These are phyloP conservation scores for Puccinia brachypodii DNA, from an alignment of 1,284 basidiomycete species.

Conservation along the genomic window DNA sequence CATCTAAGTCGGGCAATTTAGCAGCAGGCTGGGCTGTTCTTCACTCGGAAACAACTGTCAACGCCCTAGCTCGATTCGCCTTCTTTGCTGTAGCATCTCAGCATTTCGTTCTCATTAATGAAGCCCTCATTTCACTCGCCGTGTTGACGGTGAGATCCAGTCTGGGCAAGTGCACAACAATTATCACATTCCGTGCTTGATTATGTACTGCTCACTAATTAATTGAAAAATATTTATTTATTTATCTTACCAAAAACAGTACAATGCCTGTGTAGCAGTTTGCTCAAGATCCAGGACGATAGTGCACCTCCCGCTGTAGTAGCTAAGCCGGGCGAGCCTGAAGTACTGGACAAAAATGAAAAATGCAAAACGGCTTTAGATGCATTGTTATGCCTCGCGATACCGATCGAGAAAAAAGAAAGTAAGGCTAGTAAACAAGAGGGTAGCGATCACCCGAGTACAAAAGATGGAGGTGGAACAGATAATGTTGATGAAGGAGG, in stretches of 20 bases:
- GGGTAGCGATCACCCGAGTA: neutral
- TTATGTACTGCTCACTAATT: neutral
- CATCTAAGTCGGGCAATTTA: neutral
- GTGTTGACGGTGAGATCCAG: neutral
- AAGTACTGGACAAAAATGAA: neutral
- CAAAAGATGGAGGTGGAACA: neutral
- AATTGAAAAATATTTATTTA: neutral
- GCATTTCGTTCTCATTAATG: constrained; percentile 39
- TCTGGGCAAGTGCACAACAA: constrained; percentile 1
- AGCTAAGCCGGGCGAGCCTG: neutral
- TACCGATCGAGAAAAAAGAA: neutral
- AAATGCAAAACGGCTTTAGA: neutral
- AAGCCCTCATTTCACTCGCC: constrained; percentile 42
- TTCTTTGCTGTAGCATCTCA: neutral
- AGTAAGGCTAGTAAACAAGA: neutral
- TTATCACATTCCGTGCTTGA: neutral
- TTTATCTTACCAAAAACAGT: neutral
- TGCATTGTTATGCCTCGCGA: constrained; percentile 27
- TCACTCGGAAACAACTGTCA: constrained; percentile 21
- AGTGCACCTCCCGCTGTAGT: neutral
- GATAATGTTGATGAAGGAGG: neutral
- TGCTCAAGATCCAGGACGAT: constrained; percentile 5
- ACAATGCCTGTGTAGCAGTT: constrained; percentile 4
- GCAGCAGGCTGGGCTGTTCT: neutral
- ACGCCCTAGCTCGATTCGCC: constrained; percentile 16